Evolutionary conservation across 257 asterid genomes (phyloP), one percentile per base, ranked within the genome.

Genomic region (Anisodus tanguticus): DNA sequence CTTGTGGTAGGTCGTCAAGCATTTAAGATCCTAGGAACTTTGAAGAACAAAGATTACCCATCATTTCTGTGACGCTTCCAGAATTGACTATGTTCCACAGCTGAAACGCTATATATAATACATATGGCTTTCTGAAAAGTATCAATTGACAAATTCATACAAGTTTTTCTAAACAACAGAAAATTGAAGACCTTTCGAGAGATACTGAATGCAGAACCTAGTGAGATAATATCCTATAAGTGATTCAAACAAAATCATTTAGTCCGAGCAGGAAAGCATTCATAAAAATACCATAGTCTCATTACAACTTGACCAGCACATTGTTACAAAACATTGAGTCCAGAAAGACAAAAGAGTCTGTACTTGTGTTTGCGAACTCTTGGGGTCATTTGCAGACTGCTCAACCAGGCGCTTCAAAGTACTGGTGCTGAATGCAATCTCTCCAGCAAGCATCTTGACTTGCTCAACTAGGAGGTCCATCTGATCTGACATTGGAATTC

Each of bases 371-470:
- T 87, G 94, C 22, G 94, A 92, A 88, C 93, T 89, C 84, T 93
- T 97, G 4, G 98, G 97, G 88, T 95, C 96, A 93, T 92, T 90
- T 64, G 80, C 89, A 51, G 98, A 93, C 91, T 93, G 98, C 87
- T 95, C 98, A 74, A 92, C 84, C 55, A 97, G 85, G 82, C 98
- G 98, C 89, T 95, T 97, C 82, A 97, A 90, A 59, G 98, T 93
- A 87, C 99, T 97, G 85, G 97, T 90, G 87, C 93, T 90, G 84
- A 97, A 94, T 78, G 98, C 99, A 91, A 95, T 97, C 91, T 97
- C 99, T 82, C 99, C 99, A 67, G 98, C 97, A 88, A 97, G 97
- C 98, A 97, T 94, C 91, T 97, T 97, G 77, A 95, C 97, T 91
- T 97, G 99, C 93, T 97, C 99, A 82, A 87, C 97, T 31, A 97